A percentile compares a stretch with the other conserved stretches of the same genome.
Evolutionary conservation across 257 asterid species (phyloP).

Genomic region (Rubia yunnanensis): DNA sequence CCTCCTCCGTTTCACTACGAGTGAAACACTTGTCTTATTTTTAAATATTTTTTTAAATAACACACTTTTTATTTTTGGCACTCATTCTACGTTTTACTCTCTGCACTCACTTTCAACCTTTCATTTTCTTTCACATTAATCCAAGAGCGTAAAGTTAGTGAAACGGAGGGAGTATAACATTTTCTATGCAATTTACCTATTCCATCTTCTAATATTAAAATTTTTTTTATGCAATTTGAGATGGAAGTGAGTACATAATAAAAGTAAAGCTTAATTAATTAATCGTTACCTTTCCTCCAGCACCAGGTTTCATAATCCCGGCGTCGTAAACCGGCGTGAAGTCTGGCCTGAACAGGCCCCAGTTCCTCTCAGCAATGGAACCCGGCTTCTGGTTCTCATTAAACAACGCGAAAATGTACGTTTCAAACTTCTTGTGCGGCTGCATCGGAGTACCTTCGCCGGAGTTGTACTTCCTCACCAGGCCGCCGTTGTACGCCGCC

Average conservation of each 20-base stretch:
- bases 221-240: too few species aligned
- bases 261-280: background rate
- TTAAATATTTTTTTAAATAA: too few species aligned
- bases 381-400: constrained; percentile 76
- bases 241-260: background rate
- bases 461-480: constrained; percentile 34
- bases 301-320: constrained; percentile 50
- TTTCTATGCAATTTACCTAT: too few species aligned
- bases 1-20: too few species aligned
- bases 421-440: constrained; percentile 61
- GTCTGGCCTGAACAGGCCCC: constrained; percentile 80
- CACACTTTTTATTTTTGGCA: too few species aligned
- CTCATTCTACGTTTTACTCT: too few species aligned
- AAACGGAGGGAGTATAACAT: too few species aligned
- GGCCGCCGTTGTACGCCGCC: constrained; percentile 55
- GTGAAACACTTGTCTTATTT: too few species aligned
- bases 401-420: constrained; percentile 52
- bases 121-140: too few species aligned
- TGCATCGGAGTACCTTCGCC: constrained; percentile 76
- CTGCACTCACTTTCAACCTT: too few species aligned
- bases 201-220: too few species aligned
- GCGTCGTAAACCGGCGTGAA: constrained; percentile 53
- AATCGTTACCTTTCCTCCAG: constrained; percentile 3
- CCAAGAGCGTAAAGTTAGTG: too few species aligned
- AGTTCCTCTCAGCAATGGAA: constrained; percentile 52